phyloP scores from a whole-genome alignment of 805 yeast genomes.

The Wickerhamomyces bisporus region DNA sequence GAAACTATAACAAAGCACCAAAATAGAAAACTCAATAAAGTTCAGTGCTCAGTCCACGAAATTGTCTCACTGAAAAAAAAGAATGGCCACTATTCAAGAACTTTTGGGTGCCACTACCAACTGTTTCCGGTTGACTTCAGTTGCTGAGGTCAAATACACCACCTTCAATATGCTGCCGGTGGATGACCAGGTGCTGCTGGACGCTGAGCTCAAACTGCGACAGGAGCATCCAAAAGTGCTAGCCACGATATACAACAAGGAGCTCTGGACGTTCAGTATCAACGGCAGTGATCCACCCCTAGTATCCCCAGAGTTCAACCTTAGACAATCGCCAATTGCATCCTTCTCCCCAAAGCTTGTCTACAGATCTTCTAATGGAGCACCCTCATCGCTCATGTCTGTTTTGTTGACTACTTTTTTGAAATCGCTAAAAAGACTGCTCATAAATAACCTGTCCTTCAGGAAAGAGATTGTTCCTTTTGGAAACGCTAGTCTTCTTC shows the following conservation, averaged over 20 bases:
- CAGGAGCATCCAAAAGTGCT: slow-evolving; percentile 30
- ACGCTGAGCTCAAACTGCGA: slow-evolving; percentile 35
- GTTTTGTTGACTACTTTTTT: slow-evolving; percentile 41
- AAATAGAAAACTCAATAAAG: no score
- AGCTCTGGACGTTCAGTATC: slow-evolving; percentile 40
- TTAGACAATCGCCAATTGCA: slow-evolving; percentile 11
- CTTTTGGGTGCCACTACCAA: slow-evolving; percentile 14
- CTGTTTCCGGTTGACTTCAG: slow-evolving; percentile 13
- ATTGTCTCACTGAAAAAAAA: no score
- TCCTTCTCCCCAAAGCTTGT: slow-evolving; percentile 16
- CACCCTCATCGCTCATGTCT: slow-evolving; percentile 27
- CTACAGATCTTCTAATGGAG: slow-evolving; percentile 11
- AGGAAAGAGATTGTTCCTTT: slow-evolving; percentile 40
- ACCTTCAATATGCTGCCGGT: slow-evolving; percentile 9
- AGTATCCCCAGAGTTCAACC: slow-evolving; percentile 23
- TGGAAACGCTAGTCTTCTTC: slow-evolving; percentile 39
- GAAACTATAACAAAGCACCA: no score
- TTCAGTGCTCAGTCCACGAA: no score
- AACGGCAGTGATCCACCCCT: slow-evolving; percentile 29
- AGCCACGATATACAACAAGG: slow-evolving; percentile 35
- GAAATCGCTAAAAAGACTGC: slow-evolving; percentile 42
- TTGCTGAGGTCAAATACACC: slow-evolving; percentile 16
- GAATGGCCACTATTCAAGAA: slow-evolving; percentile 11
- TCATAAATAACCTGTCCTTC: slow-evolving; percentile 30
- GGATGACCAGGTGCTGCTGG: slow-evolving; percentile 37